These are phyloP conservation scores for Rehmannia glutinosa DNA, from an alignment of 257 asterid species.

Conservation along the genomic window DNA sequence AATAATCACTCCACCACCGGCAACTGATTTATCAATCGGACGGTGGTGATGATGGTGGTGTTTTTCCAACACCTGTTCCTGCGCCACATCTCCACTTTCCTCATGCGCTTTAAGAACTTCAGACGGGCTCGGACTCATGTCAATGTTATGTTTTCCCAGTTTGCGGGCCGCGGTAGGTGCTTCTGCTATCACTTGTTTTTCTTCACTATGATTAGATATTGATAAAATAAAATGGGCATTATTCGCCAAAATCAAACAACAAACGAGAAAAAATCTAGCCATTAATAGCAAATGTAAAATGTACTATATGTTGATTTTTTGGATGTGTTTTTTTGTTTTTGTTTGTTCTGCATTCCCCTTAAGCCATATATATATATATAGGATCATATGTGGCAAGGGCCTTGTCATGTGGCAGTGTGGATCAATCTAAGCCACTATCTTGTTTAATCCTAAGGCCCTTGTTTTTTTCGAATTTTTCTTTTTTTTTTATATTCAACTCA, in stretches of 20 bases:
- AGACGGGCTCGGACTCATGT: conserved; percentile 13
- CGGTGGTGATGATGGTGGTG: conserved; percentile 23
- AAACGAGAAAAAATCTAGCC: conserved; percentile 20
- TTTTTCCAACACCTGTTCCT: conserved; percentile 6
- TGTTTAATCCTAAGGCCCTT: too few relatives aligned
- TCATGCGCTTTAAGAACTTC: background rate
- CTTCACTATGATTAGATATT: too few relatives aligned
- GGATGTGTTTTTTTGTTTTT: background rate
- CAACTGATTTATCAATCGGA: conserved; percentile 24
- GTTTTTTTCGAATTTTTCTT: too few relatives aligned
- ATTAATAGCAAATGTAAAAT: background rate
- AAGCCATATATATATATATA: too few relatives aligned
- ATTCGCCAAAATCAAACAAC: conserved; percentile 14
- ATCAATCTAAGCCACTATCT: too few relatives aligned
- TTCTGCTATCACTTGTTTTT: too few relatives aligned
- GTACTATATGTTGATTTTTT: background rate
- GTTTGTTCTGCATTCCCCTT: too few relatives aligned
- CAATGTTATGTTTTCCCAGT: conserved; percentile 7
- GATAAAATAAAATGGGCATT: conserved; percentile 11
- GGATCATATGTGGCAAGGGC: too few relatives aligned
- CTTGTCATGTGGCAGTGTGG: too few relatives aligned
- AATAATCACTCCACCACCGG: conserved; percentile 34
- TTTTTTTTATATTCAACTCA: too few relatives aligned
- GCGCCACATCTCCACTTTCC: conserved; percentile 6
- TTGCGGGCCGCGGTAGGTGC: conserved; percentile 10